Evolutionary conservation across 106 monocot genomes (phyloP).

Genomic region (Agapanthus africanus): DNA sequence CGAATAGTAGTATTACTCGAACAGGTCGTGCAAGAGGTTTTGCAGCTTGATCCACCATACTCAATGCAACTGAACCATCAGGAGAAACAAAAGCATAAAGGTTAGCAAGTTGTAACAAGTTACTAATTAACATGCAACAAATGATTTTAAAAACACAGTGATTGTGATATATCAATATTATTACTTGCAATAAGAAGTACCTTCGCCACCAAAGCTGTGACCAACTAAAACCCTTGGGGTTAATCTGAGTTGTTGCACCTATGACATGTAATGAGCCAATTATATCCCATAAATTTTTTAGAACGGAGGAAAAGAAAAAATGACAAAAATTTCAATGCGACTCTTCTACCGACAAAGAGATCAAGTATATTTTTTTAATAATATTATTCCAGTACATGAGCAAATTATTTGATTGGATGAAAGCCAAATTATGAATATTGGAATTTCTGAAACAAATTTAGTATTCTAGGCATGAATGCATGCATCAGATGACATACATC

Average conservation of each 20-base stretch:
- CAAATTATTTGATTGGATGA: neutral
- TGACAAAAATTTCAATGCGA: neutral
- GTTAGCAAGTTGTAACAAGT: conserved; percentile 3
- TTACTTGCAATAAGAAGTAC: conserved; percentile 35
- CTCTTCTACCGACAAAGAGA: neutral
- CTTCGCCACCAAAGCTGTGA: conserved; percentile 98
- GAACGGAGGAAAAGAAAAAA: neutral
- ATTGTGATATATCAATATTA: neutral
- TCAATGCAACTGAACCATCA: conserved; percentile 59
- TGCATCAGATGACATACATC: neutral
- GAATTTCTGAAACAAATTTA: neutral
- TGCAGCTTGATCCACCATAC: conserved; percentile 99
- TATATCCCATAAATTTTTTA: neutral
- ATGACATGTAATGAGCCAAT: conserved; percentile 11
- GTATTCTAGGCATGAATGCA: neutral
- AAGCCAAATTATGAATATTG: neutral
- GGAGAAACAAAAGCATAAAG: neutral
- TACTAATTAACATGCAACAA: neutral
- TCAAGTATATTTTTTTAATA: neutral
- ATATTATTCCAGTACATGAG: too few species aligned
- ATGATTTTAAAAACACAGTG: neutral
- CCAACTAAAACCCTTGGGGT: conserved; percentile 94
- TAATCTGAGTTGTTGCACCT: conserved; percentile 76
- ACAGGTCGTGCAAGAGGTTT: conserved; percentile 98
- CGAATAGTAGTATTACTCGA: conserved; percentile 33